Conservation (phyloP, 208 protist genomes). For the Crithidia thermophila region DNA sequence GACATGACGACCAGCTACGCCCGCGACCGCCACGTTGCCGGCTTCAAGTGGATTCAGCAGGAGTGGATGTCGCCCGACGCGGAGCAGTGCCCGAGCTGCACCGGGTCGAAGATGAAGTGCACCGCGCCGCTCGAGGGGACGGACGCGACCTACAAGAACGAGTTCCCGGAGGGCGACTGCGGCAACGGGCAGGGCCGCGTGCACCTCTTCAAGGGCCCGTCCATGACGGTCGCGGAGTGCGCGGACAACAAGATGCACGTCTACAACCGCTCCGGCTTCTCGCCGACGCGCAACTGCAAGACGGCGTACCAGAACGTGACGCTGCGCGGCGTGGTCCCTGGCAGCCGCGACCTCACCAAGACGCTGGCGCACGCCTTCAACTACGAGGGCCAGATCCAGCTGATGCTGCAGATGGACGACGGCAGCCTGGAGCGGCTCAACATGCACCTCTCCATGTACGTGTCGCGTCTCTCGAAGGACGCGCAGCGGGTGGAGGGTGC, state of each 20-base stretch:
- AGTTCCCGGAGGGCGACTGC: conserved; percentile 76
- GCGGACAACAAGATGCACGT: conserved; percentile 55
- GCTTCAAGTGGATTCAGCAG: conserved; percentile 81
- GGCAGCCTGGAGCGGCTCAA: conserved; percentile 40
- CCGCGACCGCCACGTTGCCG: conserved; percentile 68
- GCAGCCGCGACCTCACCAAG: conserved; percentile 53
- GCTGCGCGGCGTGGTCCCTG: conserved; percentile 68
- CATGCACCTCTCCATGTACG: conserved; percentile 71
- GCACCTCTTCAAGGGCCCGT: conserved; percentile 71
- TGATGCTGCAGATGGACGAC: conserved; percentile 73
- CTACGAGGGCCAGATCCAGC: conserved; percentile 59
- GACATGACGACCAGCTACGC: conserved; percentile 63
- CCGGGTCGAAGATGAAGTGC: conserved; percentile 56
- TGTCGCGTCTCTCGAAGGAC: conserved; percentile 62
- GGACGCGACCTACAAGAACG: conserved; percentile 48
- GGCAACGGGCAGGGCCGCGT: conserved; percentile 46
- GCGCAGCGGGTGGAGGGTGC: conserved; percentile 38
- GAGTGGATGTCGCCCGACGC: conserved; percentile 51
- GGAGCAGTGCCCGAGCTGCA: conserved; percentile 75
- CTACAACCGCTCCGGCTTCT: conserved; percentile 72
- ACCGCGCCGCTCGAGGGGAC: conserved; percentile 28
- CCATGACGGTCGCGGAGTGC: conserved; percentile 49
- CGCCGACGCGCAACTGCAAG: conserved; percentile 53
- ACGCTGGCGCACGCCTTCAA: conserved; percentile 49
- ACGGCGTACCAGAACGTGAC: conserved; percentile 84